These are phyloP conservation scores for Anthoceros angustus DNA, from an alignment of 225 moss, liverwort and hornwort genomes.

Conservation along the genomic window DNA sequence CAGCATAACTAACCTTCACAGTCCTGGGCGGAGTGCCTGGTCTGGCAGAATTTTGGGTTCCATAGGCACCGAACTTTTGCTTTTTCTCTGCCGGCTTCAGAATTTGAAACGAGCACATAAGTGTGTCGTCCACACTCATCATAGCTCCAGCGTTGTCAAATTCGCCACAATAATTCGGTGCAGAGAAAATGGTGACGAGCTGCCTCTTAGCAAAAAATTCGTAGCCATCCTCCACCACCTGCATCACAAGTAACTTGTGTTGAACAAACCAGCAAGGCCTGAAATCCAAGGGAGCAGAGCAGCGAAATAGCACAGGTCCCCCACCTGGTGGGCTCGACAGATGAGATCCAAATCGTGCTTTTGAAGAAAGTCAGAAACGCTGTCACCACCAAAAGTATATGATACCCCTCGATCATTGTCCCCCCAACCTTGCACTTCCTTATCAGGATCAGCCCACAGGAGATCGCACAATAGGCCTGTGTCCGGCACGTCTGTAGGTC, in stretches of 20 bases:
- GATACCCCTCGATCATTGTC: slow-evolving; percentile 93
- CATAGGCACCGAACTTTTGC: slow-evolving; percentile 50
- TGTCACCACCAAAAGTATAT: slow-evolving; percentile 73
- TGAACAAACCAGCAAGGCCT: neutral
- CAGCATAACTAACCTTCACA: slow-evolving; percentile 53
- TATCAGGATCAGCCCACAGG: slow-evolving; percentile 96
- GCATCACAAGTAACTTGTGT: slow-evolving; percentile 1
- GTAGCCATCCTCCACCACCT: slow-evolving; percentile 86
- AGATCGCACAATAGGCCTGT: slow-evolving; percentile 91
- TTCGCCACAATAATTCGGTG: slow-evolving; percentile 98
- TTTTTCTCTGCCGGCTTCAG: slow-evolving; percentile 98
- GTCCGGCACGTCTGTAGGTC: slow-evolving; percentile 93
- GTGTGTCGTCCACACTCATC: slow-evolving; percentile 99
- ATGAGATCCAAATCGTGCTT: slow-evolving; percentile 97
- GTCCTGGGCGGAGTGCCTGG: slow-evolving; percentile 92
- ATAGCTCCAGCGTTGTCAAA: slow-evolving; percentile 98
- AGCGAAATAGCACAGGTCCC: too few relatives aligned
- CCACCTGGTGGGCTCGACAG: slow-evolving; percentile 95
- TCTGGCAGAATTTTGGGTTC: slow-evolving; percentile 68
- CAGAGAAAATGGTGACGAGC: slow-evolving; percentile 95
- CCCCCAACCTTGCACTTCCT: slow-evolving; percentile 88
- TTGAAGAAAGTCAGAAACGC: slow-evolving; percentile 76
- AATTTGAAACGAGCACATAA: slow-evolving; percentile 99
- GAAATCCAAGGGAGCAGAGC: neutral
- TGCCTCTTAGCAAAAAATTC: slow-evolving; percentile 99